Base-by-base conservation (phyloP, 78 protist species). In the Speleostelium caveatum region DNA sequence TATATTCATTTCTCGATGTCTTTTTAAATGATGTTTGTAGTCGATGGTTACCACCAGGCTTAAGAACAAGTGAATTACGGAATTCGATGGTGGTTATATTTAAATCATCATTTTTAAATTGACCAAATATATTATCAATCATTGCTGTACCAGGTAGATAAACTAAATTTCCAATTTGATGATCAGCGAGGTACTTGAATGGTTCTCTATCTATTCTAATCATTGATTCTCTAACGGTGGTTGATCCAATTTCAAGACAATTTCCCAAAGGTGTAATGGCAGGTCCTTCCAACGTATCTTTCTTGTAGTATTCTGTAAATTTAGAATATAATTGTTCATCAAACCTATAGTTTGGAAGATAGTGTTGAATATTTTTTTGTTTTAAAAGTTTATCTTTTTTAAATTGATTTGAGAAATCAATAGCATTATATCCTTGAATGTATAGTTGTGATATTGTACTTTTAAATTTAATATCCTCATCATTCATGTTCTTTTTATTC, bases 71-170 rank as follows among this genome's bases (percentile, higher is more conserved):
- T 71, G 73, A 22, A 42, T 28, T 45, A 42, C 42, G 41, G 66
- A 59, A 59, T 59, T 59, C 36, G 28, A 26, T 59, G 10, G 66
- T 59, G n/a, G 63, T 0, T 58, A 12, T 38, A 3, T 49, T 49
- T 49, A 71, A 49, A 49, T 71, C 41, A 6, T 71, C 36, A 35
- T n/a, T 24, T 71, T n/a, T n/a, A n/a, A 41, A 1, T 2, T 24
- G 49, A 0, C 35, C 24, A 2, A 71, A 24, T n/a, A 71, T 24
- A 28, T 71, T 71, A 28, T 71, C 76, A 30, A 71, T 71, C 26
- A 49, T 49, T 35, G 62, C 76, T 30, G 49, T 49, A 49, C 76
- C 76, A 49, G 76, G 76, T 21, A 71, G 49, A 41, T 49, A n/a
- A 16, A 49, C 24, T 71, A 49, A 49, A 3, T 61, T 61, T 14